These are phyloP conservation scores for Hypericum androsaemum DNA, from an alignment of 345 rosid genomes.

Conservation along the genomic window DNA sequence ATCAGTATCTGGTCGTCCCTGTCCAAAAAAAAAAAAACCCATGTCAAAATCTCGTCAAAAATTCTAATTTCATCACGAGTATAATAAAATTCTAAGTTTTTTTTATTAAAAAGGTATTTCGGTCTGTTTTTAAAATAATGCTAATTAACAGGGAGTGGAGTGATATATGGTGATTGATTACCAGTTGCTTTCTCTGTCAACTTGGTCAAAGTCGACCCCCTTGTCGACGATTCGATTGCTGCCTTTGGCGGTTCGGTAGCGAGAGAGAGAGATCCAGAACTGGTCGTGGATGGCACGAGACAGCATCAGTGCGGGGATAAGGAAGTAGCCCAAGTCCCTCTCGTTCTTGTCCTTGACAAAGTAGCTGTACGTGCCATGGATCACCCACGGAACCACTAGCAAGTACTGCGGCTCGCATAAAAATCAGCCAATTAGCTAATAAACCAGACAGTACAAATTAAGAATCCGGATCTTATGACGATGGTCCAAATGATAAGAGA, in stretches of 20 bases:
- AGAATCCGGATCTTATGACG: too few relatives aligned
- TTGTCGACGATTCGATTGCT: constrained; percentile 47
- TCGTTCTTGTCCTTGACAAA: constrained; percentile 17
- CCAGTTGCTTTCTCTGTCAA: constrained; percentile 62
- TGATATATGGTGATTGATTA: too few relatives aligned
- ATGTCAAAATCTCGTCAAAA: too few relatives aligned
- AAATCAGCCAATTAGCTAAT: too few relatives aligned
- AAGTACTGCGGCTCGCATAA: constrained; percentile 23
- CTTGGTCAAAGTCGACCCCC: constrained; percentile 64
- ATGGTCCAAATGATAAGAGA: too few relatives aligned
- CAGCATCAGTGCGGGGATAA: constrained; percentile 33
- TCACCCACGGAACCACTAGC: constrained; percentile 34
- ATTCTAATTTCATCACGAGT: too few relatives aligned
- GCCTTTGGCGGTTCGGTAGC: constrained; percentile 55
- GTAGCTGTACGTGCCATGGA: constrained; percentile 26
- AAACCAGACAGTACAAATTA: too few relatives aligned
- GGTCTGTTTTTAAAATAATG: too few relatives aligned
- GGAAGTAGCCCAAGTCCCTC: constrained; percentile 27
- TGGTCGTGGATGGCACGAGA: constrained; percentile 57
- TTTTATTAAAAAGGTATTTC: too few relatives aligned
- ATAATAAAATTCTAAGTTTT: too few relatives aligned
- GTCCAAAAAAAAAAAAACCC: too few relatives aligned
- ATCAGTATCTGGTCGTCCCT: constrained; percentile 58
- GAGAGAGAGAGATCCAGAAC: constrained; percentile 55
- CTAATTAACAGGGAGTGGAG: too few relatives aligned